These are phyloP conservation scores for Drechslera avenae DNA, from an alignment of 2,329 filamentous ascomycete species.

Conservation along the genomic window DNA sequence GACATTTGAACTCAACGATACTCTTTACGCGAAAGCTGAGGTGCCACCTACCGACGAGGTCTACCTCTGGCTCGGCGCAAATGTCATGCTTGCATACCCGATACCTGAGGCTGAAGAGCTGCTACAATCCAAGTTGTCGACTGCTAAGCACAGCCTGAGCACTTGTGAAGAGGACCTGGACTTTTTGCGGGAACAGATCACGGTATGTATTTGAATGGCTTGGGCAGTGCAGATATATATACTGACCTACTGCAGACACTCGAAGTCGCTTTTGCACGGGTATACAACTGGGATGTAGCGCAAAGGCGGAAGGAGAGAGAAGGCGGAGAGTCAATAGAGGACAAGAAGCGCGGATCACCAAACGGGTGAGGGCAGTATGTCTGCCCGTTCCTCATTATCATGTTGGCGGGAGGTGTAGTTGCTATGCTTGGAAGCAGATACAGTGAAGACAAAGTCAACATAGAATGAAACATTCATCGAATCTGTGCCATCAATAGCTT, in stretches of 20 bases:
- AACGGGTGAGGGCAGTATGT: constrained; percentile 19
- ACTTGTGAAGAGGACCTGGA: constrained; percentile 97
- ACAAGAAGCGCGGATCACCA: constrained; percentile 38
- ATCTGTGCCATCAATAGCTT: no score
- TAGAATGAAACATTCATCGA: no score
- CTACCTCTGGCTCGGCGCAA: constrained; percentile 97
- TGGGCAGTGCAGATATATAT: neutral
- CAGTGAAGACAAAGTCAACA: neutral
- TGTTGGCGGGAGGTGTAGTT: no score
- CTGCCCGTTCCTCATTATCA: no score
- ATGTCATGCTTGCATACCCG: constrained; percentile 96
- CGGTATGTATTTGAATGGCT: constrained; percentile 57
- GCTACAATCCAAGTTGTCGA: constrained; percentile 74
- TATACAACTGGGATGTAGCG: constrained; percentile 99
- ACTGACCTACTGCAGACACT: constrained; percentile 69
- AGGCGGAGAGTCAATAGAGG: constrained; percentile 52
- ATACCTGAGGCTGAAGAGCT: constrained; percentile 84
- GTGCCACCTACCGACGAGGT: constrained; percentile 87
- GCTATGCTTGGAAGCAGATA: neutral
- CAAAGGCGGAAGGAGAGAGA: constrained; percentile 92
- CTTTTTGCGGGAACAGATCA: constrained; percentile 95
- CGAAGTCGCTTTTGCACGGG: constrained; percentile 92
- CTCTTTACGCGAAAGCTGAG: constrained; percentile 85
- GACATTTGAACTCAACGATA: constrained; percentile 96
- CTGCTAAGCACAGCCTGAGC: constrained; percentile 77